Conservation (phyloP, 768 basidiomycete genomes). For the Lactifluus volemus region DNA sequence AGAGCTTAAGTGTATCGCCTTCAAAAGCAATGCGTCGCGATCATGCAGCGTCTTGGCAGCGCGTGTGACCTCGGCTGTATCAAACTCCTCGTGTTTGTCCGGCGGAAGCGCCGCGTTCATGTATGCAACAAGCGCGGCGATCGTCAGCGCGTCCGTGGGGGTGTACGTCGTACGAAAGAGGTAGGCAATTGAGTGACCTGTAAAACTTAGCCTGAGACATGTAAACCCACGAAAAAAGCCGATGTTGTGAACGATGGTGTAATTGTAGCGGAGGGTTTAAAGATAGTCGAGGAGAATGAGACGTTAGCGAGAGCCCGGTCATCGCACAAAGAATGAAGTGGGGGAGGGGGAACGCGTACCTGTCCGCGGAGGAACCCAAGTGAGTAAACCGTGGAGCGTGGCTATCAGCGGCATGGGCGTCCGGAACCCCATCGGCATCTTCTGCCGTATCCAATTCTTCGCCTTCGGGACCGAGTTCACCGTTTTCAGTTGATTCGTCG, state of each 20-base stretch:
- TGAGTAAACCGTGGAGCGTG: slow-evolving; percentile 37
- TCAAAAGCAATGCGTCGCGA: slow-evolving; percentile 25
- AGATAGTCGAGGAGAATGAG: not conserved
- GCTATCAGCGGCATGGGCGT: slow-evolving; percentile 8
- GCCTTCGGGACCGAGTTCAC: slow-evolving; percentile 23
- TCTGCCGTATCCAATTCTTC: slow-evolving; percentile 12
- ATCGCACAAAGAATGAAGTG: slow-evolving; percentile 6
- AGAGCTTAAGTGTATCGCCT: slow-evolving; percentile 27
- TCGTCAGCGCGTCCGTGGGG: slow-evolving; percentile 54
- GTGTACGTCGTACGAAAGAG: slow-evolving; percentile 65
- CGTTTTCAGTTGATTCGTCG: slow-evolving; percentile 18
- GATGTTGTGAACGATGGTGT: not conserved
- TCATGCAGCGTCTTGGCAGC: slow-evolving; percentile 27
- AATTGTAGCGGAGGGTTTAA: not conserved
- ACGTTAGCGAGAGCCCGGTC: slow-evolving; percentile 5
- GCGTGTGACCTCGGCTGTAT: slow-evolving; percentile 55
- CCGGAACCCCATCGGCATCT: slow-evolving; percentile 12
- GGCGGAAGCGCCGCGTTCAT: slow-evolving; percentile 68
- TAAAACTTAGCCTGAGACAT: slow-evolving; percentile 43
- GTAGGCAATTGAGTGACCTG: slow-evolving; percentile 50
- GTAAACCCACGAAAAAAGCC: not conserved
- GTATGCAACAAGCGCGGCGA: slow-evolving; percentile 60
- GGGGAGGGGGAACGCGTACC: slow-evolving; percentile 37
- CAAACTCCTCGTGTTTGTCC: slow-evolving; percentile 78
- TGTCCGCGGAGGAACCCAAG: slow-evolving; percentile 48